These are phyloP conservation scores for Epichloe coenophiala DNA, from an alignment of 2,329 filamentous ascomycete genomes.

Conservation along the genomic window DNA sequence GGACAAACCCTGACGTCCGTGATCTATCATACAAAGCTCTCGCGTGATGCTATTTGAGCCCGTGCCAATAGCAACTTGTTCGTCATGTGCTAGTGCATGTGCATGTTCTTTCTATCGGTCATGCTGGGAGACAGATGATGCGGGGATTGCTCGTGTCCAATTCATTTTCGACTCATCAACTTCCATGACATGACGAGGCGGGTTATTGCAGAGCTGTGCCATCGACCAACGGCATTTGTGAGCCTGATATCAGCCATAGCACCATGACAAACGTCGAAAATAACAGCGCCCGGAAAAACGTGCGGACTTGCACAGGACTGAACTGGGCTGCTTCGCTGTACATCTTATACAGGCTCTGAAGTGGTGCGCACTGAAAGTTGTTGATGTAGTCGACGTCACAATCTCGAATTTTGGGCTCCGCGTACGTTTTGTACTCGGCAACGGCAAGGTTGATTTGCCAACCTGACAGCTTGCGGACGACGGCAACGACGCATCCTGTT, in stretches of 20 bases:
- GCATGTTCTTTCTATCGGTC: background rate
- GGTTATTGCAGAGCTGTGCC: background rate
- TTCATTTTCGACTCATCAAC: too few relatives aligned
- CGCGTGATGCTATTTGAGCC: background rate
- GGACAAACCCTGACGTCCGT: background rate
- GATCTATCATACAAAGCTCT: background rate
- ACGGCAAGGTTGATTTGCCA: constrained; percentile 51
- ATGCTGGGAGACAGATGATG: too few relatives aligned
- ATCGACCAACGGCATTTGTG: constrained; percentile 11
- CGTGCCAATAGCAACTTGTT: background rate
- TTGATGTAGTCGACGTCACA: constrained; percentile 46
- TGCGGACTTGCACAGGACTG: constrained; percentile 16
- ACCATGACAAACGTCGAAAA: constrained; percentile 28
- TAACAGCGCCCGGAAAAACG: constrained; percentile 29
- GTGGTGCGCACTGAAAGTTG: constrained; percentile 30
- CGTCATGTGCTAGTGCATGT: background rate
- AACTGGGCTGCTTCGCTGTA: constrained; percentile 6
- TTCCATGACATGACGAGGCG: background rate
- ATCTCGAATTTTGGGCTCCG: constrained; percentile 45
- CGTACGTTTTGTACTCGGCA: constrained; percentile 60
- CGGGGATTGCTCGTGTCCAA: too few relatives aligned
- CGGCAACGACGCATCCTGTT: constrained; percentile 77
- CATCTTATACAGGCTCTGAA: constrained; percentile 10
- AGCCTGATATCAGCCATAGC: constrained; percentile 29
- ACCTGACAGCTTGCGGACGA: constrained; percentile 59